Evolutionary conservation across 2,329 filamentous ascomycete genomes (phyloP).

Genomic region (Aspergillus sp.): DNA sequence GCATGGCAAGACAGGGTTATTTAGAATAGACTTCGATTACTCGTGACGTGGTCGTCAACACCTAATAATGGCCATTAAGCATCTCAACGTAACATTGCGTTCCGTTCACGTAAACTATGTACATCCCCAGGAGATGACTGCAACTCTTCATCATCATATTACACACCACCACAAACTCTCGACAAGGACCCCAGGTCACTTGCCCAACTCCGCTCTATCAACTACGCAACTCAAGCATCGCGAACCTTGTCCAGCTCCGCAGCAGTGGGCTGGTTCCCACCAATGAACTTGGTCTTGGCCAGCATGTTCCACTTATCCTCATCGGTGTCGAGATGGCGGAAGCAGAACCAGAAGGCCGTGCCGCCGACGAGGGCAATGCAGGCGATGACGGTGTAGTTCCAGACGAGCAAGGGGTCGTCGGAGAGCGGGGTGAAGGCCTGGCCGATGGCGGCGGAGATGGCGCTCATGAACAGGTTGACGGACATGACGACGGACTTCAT

Average conservation of each 20-base stretch:
- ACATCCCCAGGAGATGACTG: too few relatives aligned
- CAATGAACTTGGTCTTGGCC: constrained; percentile 26
- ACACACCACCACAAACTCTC: too few relatives aligned
- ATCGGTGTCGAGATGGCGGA: constrained; percentile 65
- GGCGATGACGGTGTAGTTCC: constrained; percentile 72
- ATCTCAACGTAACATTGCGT: too few relatives aligned
- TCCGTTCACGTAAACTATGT: too few relatives aligned
- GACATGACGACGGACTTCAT: constrained; percentile 77
- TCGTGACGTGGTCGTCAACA: too few relatives aligned
- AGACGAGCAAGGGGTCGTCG: constrained; percentile 68
- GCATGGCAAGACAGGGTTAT: too few relatives aligned
- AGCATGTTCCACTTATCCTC: constrained; percentile 69
- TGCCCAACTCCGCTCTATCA: too few relatives aligned
- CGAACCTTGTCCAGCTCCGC: neutral
- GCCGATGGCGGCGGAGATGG: constrained; percentile 71
- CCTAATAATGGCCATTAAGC: too few relatives aligned
- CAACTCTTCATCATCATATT: too few relatives aligned
- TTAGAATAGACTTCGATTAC: too few relatives aligned
- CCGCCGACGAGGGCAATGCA: constrained; percentile 67
- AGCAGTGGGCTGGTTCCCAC: neutral
- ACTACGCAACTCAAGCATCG: neutral
- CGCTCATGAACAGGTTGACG: constrained; percentile 72
- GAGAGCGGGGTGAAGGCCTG: constrained; percentile 68
- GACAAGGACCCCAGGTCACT: too few relatives aligned
- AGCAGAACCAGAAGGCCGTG: constrained; percentile 69